Conservation (phyloP, 352 stramenopile genomes). For the Phytophthora rubi region DNA sequence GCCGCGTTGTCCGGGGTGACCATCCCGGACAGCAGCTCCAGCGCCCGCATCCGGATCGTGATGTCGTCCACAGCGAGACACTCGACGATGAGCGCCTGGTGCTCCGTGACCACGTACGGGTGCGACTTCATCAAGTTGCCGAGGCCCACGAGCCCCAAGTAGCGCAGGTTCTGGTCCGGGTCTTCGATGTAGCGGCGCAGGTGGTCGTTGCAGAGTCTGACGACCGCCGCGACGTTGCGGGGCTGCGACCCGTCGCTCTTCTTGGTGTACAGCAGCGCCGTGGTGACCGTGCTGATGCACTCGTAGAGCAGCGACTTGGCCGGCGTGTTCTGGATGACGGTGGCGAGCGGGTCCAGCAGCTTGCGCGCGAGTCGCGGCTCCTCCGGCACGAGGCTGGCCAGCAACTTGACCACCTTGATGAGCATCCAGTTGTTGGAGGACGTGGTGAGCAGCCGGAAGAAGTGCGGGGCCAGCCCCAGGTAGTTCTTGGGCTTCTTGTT, state of each 20-base stretch:
- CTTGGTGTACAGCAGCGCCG: slow-evolving; percentile 96
- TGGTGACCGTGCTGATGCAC: slow-evolving; percentile 97
- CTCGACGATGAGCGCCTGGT: slow-evolving; percentile 95
- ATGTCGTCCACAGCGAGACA: slow-evolving; percentile 99
- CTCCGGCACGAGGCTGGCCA: slow-evolving; percentile 96
- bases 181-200: slow-evolving; percentile 97
- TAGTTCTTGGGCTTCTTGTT: slow-evolving; percentile 99
- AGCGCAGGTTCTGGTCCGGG: slow-evolving; percentile 99
- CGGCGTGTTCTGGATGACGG: slow-evolving; percentile 97
- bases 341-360: slow-evolving; percentile 96
- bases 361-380: slow-evolving; percentile 98
- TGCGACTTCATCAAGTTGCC: slow-evolving; percentile 97
- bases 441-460: slow-evolving; percentile 98
- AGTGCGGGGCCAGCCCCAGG: slow-evolving; percentile 96
- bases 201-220: slow-evolving; percentile 96
- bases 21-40: slow-evolving; percentile 97
- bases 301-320: slow-evolving; percentile 99
- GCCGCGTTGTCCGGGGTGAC: slow-evolving; percentile 96
- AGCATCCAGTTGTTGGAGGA: slow-evolving; percentile 99
- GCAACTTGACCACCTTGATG: slow-evolving; percentile 99
- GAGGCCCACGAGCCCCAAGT: slow-evolving; percentile 97
- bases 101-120: slow-evolving; percentile 94
- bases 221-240: slow-evolving; percentile 93
- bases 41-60: slow-evolving; percentile 97
- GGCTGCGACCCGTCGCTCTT: slow-evolving; percentile 96